Evolutionary conservation across 2,329 filamentous ascomycete genomes (phyloP).

Genomic region (Ploettnerulaceae sp.): DNA sequence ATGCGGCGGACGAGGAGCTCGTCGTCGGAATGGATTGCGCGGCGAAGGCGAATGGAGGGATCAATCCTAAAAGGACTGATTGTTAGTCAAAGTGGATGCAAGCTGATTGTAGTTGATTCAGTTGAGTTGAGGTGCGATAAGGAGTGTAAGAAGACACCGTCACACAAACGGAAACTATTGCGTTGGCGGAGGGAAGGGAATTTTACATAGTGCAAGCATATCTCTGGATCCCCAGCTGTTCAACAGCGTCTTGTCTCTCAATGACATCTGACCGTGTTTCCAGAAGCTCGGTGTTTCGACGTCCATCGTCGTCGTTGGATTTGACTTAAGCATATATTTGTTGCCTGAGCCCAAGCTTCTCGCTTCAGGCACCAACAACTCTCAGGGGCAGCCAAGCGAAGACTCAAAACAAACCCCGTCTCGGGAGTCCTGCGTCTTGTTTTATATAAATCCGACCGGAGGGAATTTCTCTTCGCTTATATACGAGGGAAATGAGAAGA

Average conservation of each 20-base stretch:
- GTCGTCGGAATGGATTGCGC: conserved; percentile 74
- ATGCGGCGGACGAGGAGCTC: conserved; percentile 69
- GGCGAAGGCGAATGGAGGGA: conserved; percentile 68
- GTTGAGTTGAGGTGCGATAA: neutral
- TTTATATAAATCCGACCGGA: no score
- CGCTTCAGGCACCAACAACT: conserved; percentile 1
- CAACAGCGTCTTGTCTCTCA: neutral
- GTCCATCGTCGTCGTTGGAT: no score
- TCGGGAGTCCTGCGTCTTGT: conserved; percentile 6
- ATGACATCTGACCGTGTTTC: no score
- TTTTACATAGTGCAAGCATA: conserved; percentile 18
- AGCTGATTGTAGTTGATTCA: neutral
- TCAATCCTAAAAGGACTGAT: conserved; percentile 58
- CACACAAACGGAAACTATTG: no score
- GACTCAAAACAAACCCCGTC: neutral
- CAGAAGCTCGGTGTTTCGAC: neutral
- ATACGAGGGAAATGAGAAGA: neutral
- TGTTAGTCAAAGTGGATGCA: neutral
- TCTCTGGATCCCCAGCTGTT: neutral
- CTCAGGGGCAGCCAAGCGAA: neutral
- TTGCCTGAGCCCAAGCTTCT: neutral
- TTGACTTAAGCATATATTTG: neutral
- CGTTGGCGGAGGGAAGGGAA: neutral
- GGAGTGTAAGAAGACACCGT: neutral
- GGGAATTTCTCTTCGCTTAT: neutral